Evolutionary conservation across 768 basidiomycete species (phyloP).

Genomic region (Hygrocybe coccinea): DNA sequence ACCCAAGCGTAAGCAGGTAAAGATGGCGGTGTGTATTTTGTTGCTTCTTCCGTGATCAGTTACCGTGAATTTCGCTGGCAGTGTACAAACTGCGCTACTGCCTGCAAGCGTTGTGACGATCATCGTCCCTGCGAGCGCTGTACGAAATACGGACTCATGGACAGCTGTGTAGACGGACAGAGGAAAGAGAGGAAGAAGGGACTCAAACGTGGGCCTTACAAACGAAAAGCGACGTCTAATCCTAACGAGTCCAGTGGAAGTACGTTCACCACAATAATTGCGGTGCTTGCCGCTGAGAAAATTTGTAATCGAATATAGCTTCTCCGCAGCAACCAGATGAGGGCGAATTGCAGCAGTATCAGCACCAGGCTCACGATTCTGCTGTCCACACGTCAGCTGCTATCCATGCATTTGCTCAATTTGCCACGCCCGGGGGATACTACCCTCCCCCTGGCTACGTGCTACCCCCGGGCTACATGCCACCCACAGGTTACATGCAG

Average conservation of each 20-base stretch:
- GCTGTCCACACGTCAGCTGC: conserved; percentile 24
- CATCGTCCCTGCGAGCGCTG: conserved; percentile 86
- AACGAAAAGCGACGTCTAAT: conserved; percentile 44
- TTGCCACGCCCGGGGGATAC: conserved; percentile 33
- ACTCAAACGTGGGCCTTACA: conserved; percentile 84
- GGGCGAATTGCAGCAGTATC: background rate
- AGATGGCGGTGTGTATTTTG: conserved; percentile 59
- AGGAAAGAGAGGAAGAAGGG: conserved; percentile 92
- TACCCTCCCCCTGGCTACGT: conserved; percentile 35
- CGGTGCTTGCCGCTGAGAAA: background rate
- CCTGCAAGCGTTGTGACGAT: conserved; percentile 88
- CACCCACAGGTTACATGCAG: conserved; percentile 12
- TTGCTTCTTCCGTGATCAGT: background rate
- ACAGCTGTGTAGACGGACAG: conserved; percentile 81
- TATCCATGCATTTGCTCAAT: conserved; percentile 33
- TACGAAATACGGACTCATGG: conserved; percentile 76
- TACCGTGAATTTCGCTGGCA: conserved; percentile 12
- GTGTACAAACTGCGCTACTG: conserved; percentile 84
- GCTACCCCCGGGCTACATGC: too few relatives aligned
- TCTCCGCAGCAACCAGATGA: background rate
- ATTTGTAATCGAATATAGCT: background rate
- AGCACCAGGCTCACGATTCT: conserved; percentile 18
- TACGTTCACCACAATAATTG: background rate
- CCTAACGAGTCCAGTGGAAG: background rate
- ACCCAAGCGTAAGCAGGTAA: conserved; percentile 81